Evolutionary conservation across 352 stramenopile species (phyloP).

Genomic region (Nothophytophthora sp.): DNA sequence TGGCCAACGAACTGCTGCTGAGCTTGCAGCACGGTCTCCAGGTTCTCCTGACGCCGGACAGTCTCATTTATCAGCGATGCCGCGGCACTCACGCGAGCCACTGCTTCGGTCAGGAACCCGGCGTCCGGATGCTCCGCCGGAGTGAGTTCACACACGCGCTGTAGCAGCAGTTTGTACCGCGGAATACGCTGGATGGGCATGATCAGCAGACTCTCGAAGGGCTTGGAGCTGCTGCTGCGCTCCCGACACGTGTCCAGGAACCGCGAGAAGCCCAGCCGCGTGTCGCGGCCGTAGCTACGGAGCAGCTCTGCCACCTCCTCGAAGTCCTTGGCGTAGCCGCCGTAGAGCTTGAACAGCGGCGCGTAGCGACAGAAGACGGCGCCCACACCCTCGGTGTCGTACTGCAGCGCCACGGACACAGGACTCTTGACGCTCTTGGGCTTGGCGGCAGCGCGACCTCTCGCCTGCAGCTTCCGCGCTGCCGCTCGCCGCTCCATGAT

Average conservation of each 20-base stretch:
- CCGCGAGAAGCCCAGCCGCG: conserved; percentile 44
- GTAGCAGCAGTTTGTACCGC: conserved; percentile 89
- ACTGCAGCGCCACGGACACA: conserved; percentile 30
- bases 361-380: conserved; percentile 83
- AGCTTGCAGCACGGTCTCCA: conserved; percentile 76
- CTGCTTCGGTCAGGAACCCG: conserved; percentile 58
- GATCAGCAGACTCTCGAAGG: conserved; percentile 89
- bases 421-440: conserved; percentile 32
- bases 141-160: conserved; percentile 80
- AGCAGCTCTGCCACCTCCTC: conserved; percentile 70
- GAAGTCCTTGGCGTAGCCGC: conserved; percentile 84
- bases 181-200: conserved; percentile 93
- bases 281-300: conserved; percentile 52
- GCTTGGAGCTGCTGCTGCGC: conserved; percentile 55
- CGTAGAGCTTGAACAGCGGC: conserved; percentile 83
- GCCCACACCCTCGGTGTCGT: conserved; percentile 48
- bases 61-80: conserved; percentile 86
- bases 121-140: conserved; percentile 54
- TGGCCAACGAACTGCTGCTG: conserved; percentile 84
- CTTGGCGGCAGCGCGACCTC: conserved; percentile 6
- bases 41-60: conserved; percentile 80
- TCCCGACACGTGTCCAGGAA: conserved; percentile 63
- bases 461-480: conserved; percentile 3
- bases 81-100: conserved; percentile 54
- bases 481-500: conserved; percentile 45